These are phyloP conservation scores for Elsinoe arachidis DNA, from an alignment of 2,329 filamentous ascomycete genomes.

Conservation along the genomic window DNA sequence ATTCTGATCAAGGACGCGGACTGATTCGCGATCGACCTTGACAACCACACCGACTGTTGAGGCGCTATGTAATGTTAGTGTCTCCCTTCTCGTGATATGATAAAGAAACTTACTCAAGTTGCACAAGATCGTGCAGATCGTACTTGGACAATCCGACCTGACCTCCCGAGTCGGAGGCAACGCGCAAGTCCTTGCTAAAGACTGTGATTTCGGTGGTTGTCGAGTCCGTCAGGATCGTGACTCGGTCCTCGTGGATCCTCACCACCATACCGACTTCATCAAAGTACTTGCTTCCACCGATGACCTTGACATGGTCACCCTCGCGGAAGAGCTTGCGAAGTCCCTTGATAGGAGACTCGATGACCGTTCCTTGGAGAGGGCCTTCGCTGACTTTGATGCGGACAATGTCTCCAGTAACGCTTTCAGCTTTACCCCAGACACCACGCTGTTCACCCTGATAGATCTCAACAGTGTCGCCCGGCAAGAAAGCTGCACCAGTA, in stretches of 20 bases:
- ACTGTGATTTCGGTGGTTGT: slow-evolving; percentile 91
- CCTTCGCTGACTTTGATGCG: slow-evolving; percentile 79
- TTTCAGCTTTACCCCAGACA: slow-evolving; percentile 73
- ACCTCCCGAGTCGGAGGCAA: slow-evolving; percentile 85
- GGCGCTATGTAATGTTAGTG: slow-evolving; percentile 41
- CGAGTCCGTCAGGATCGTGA: slow-evolving; percentile 88
- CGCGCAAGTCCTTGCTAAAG: slow-evolving; percentile 91
- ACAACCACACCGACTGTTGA: slow-evolving; percentile 88
- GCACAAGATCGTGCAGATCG: slow-evolving; percentile 85
- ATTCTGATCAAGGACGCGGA: slow-evolving; percentile 85
- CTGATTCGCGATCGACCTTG: slow-evolving; percentile 87
- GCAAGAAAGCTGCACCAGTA: slow-evolving; percentile 73
- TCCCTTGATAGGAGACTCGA: slow-evolving; percentile 87
- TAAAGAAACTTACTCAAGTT: slow-evolving; percentile 59
- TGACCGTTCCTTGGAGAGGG: slow-evolving; percentile 68
- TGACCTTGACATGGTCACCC: slow-evolving; percentile 97
- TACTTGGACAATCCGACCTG: slow-evolving; percentile 80
- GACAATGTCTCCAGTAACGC: slow-evolving; percentile 86
- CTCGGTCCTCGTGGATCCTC: slow-evolving; percentile 81
- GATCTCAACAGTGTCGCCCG: slow-evolving; percentile 93
- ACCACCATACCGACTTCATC: slow-evolving; percentile 98
- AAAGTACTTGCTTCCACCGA: slow-evolving; percentile 85
- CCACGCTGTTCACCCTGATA: slow-evolving; percentile 93
- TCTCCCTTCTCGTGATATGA: slow-evolving; percentile 13
- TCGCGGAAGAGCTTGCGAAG: slow-evolving; percentile 86